Conservation (phyloP, 2,329 filamentous ascomycete species). For the Clonostachys byssicola region DNA sequence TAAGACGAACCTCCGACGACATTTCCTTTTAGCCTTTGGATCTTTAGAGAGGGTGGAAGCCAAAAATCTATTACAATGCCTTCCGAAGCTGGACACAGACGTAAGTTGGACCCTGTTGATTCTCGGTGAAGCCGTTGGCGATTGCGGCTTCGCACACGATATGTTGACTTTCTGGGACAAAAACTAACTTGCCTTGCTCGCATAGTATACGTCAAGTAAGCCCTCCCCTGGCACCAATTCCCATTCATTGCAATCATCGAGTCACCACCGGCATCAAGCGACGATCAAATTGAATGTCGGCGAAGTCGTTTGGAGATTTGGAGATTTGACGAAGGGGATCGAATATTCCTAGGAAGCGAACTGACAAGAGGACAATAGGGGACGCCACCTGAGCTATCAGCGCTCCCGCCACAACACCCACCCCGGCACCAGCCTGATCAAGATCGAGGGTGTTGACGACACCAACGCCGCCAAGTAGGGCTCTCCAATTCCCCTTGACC, state of each 20-base stretch:
- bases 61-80: constrained; percentile 68
- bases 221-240: constrained; percentile 19
- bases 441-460: constrained; percentile 97
- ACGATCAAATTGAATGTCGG: no score
- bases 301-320: background rate
- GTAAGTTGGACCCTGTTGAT: constrained; percentile 52
- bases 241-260: background rate
- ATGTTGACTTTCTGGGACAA: background rate
- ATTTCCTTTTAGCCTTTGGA: constrained; percentile 34
- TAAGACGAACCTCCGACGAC: constrained; percentile 34
- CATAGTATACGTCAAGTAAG: constrained; percentile 86
- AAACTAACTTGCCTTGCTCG: constrained; percentile 11
- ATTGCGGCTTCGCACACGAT: constrained; percentile 1
- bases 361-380: constrained; percentile 52
- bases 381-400: constrained; percentile 97
- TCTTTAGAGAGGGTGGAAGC: constrained; percentile 41
- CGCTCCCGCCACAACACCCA: constrained; percentile 89
- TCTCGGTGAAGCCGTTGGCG: background rate
- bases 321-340: background rate
- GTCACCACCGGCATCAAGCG: background rate
- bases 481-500: background rate
- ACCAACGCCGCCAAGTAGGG: constrained; percentile 81
- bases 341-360: no score
- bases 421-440: constrained; percentile 89
- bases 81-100: constrained; percentile 84